phyloP scores from a whole-genome alignment of 805 yeast genomes.

The Ogataea haglerorum region DNA sequence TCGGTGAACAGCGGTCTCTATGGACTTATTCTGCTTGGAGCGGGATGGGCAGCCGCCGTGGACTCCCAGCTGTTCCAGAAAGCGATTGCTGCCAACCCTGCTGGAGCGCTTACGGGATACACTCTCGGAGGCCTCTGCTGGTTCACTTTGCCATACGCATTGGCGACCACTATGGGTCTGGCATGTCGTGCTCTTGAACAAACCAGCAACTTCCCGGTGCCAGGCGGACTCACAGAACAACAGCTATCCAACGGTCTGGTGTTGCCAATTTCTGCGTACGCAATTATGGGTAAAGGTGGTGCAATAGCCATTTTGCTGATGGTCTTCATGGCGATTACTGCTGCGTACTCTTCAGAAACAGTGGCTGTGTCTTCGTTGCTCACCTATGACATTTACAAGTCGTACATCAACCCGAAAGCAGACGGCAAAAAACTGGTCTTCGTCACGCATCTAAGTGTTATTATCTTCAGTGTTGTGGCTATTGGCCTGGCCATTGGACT shows the following conservation, averaged over 20 bases:
- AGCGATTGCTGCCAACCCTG: constrained; percentile 43
- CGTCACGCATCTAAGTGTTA: constrained; percentile 43
- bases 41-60: constrained; percentile 36
- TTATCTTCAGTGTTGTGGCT: constrained; percentile 41
- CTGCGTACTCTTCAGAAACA: constrained; percentile 54
- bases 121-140: constrained; percentile 45
- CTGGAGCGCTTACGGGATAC: constrained; percentile 40
- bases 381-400: constrained; percentile 50
- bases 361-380: constrained; percentile 49
- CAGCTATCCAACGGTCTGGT: constrained; percentile 49
- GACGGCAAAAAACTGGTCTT: constrained; percentile 44
- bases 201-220: constrained; percentile 24
- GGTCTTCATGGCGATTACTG: constrained; percentile 52
- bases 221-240: constrained; percentile 33
- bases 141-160: constrained; percentile 40
- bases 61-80: constrained; percentile 34
- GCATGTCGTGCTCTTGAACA: constrained; percentile 37
- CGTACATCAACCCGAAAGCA: constrained; percentile 48
- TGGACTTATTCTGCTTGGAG: constrained; percentile 32
- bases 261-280: constrained; percentile 49
- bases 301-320: constrained; percentile 45
- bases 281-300: constrained; percentile 49
- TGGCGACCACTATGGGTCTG: constrained; percentile 36
- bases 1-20: constrained; percentile 29
- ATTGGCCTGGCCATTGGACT: constrained; percentile 51